phyloP scores from a whole-genome alignment of 768 basidiomycete species.

The Terana coerulea region DNA sequence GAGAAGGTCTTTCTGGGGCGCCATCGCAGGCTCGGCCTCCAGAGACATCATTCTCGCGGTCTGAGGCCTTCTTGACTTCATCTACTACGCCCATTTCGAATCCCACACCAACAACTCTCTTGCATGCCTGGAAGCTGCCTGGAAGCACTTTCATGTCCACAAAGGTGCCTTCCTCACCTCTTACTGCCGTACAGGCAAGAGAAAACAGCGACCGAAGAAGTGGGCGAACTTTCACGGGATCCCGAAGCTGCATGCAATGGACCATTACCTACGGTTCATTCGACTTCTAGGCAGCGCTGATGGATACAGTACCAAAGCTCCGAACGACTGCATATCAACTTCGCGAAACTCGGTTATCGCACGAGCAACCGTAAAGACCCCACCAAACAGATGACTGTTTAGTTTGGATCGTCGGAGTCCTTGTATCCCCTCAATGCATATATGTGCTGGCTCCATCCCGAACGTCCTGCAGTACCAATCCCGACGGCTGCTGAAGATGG shows the following conservation, averaged over 20 bases:
- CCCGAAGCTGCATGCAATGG: constrained; percentile 24
- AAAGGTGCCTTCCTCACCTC: constrained; percentile 24
- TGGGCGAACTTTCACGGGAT: constrained; percentile 25
- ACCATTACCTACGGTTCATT: constrained; percentile 23
- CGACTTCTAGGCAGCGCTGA: constrained; percentile 18
- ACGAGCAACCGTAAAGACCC: constrained; percentile 24
- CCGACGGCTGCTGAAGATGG: background rate
- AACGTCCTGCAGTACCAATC: background rate
- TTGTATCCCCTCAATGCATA: constrained; percentile 25
- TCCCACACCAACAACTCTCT: constrained; percentile 21
- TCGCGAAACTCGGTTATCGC: constrained; percentile 31
- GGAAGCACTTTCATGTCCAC: constrained; percentile 21
- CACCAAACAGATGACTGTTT: constrained; percentile 36
- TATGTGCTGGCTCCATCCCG: constrained; percentile 22
- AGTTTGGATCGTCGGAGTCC: constrained; percentile 33
- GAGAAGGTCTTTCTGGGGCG: constrained; percentile 25
- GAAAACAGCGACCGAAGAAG: background rate
- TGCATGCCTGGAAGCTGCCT: constrained; percentile 10
- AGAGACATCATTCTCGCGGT: constrained; percentile 19
- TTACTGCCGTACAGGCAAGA: constrained; percentile 13
- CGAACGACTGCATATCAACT: constrained; percentile 40
- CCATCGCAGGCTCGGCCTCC: constrained; percentile 22
- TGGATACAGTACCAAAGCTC: constrained; percentile 27
- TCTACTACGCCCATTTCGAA: constrained; percentile 26
- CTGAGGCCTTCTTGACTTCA: constrained; percentile 25